phyloP scores from a whole-genome alignment of 345 rosid genomes.

The Dovyalis caffra region DNA sequence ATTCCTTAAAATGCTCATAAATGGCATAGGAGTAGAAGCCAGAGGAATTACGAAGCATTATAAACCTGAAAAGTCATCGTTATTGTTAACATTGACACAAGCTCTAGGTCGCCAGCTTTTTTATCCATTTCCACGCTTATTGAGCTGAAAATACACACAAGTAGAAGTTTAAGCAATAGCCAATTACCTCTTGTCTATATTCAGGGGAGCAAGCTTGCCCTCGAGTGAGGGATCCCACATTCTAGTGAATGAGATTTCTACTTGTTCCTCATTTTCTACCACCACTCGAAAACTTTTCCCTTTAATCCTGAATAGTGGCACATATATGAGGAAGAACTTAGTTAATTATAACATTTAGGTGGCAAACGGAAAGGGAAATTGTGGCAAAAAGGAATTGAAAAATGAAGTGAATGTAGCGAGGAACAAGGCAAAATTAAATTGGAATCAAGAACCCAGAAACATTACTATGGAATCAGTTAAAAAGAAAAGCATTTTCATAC shows the following conservation, averaged over 20 bases:
- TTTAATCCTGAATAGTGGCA: constrained; percentile 13
- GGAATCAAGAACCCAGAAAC: too few relatives aligned
- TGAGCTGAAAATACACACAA: background rate
- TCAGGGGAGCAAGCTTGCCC: constrained; percentile 21
- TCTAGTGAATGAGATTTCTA: constrained; percentile 28
- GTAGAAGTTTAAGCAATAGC: too few relatives aligned
- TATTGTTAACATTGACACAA: background rate
- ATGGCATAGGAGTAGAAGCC: constrained; percentile 85
- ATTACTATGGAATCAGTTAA: too few relatives aligned
- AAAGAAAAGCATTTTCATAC: background rate
- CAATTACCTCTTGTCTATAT: constrained; percentile 26
- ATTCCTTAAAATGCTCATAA: constrained; percentile 64
- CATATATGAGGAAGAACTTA: too few relatives aligned
- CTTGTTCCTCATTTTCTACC: constrained; percentile 27
- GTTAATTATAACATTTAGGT: too few relatives aligned
- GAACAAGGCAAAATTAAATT: too few relatives aligned
- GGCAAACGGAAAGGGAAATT: too few relatives aligned
- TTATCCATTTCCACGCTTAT: background rate
- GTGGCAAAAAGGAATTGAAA: too few relatives aligned
- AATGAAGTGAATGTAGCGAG: too few relatives aligned
- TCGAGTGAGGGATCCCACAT: constrained; percentile 31
- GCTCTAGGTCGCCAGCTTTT: too few relatives aligned
- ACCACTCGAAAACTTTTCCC: constrained; percentile 20
- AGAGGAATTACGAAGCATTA: constrained; percentile 66
- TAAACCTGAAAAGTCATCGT: constrained; percentile 44